Evolutionary conservation across 1,284 basidiomycete species (phyloP).

Genomic region (Heliocybe sulcata): DNA sequence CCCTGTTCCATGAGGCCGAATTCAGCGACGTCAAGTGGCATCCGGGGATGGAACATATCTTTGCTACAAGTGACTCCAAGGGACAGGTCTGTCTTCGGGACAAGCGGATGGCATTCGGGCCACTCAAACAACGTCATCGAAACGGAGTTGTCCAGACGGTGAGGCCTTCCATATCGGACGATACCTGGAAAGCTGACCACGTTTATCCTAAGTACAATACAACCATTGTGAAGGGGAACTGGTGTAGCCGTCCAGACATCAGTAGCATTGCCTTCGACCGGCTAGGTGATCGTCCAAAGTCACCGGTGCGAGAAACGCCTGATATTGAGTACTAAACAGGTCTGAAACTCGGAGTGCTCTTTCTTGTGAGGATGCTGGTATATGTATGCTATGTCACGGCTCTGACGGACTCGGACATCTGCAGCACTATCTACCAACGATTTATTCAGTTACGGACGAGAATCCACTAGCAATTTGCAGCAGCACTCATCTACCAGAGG

Average conservation of each 20-base stretch:
- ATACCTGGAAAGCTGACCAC: not conserved
- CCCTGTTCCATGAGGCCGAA: conserved; percentile 42
- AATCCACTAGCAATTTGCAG: conserved; percentile 64
- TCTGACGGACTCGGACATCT: not conserved
- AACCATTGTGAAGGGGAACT: conserved; percentile 38
- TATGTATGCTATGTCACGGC: no score
- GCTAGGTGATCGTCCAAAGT: conserved; percentile 40
- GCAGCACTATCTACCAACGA: conserved; percentile 61
- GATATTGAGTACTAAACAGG: conserved; percentile 30
- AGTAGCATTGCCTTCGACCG: conserved; percentile 61
- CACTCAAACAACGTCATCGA: conserved; percentile 29
- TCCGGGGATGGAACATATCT: conserved; percentile 56
- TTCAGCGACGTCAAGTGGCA: conserved; percentile 59
- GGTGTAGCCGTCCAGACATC: conserved; percentile 44
- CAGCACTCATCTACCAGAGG: conserved; percentile 20
- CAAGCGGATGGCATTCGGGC: conserved; percentile 68
- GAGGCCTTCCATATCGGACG: not conserved
- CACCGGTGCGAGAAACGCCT: conserved; percentile 1
- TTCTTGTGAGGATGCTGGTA: conserved; percentile 40
- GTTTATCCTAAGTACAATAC: conserved; percentile 49
- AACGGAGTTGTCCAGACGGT: conserved; percentile 52
- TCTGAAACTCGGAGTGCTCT: conserved; percentile 50
- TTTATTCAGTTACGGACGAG: conserved; percentile 59
- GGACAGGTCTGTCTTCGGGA: conserved; percentile 64
- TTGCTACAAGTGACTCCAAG: conserved; percentile 51